These are phyloP conservation scores for Lupinus albus DNA, from an alignment of 306 rosid genomes.

Conservation along the genomic window DNA sequence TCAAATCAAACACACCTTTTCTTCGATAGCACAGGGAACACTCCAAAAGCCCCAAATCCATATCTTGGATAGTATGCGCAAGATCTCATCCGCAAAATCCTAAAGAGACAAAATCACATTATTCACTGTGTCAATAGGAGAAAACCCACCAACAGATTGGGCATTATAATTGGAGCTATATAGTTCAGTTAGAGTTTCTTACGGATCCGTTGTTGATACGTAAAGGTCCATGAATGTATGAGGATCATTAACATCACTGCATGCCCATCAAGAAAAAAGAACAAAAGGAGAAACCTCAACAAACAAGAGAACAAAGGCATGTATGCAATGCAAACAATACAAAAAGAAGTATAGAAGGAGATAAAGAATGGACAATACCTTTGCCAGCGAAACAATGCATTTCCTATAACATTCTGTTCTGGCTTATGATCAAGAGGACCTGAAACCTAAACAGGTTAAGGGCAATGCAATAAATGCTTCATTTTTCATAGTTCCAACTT, in stretches of 20 bases:
- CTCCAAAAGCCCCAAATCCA: constrained; percentile 91
- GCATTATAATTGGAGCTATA: constrained; percentile 15
- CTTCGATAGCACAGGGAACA: constrained; percentile 73
- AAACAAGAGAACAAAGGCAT: constrained; percentile 12
- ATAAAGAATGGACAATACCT: constrained; percentile 47
- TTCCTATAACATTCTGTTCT: constrained; percentile 59
- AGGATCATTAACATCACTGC: constrained; percentile 87
- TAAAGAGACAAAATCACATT: constrained; percentile 44
- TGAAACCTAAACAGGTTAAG: constrained; percentile 67
- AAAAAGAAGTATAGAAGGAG: neutral
- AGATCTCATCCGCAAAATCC: constrained; percentile 81
- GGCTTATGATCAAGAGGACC: constrained; percentile 86
- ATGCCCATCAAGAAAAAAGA: constrained; percentile 14
- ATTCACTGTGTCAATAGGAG: constrained; percentile 33
- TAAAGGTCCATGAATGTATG: constrained; percentile 86
- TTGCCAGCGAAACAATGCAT: constrained; percentile 96
- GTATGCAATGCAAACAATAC: neutral
- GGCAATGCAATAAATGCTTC: constrained; percentile 40
- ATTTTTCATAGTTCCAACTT: constrained; percentile 8
- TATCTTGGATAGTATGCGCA: constrained; percentile 75
- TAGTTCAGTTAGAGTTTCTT: constrained; percentile 49
- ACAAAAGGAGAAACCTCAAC: constrained; percentile 6
- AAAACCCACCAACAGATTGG: neutral
- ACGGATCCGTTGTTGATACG: constrained; percentile 80
- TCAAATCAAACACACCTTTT: constrained; percentile 59